Percentiles rank a stretch among this genome's conserved stretches.
Evolutionary conservation across 257 asterid genomes (phyloP).

Genomic region (Nicotiana sylvestris): DNA sequence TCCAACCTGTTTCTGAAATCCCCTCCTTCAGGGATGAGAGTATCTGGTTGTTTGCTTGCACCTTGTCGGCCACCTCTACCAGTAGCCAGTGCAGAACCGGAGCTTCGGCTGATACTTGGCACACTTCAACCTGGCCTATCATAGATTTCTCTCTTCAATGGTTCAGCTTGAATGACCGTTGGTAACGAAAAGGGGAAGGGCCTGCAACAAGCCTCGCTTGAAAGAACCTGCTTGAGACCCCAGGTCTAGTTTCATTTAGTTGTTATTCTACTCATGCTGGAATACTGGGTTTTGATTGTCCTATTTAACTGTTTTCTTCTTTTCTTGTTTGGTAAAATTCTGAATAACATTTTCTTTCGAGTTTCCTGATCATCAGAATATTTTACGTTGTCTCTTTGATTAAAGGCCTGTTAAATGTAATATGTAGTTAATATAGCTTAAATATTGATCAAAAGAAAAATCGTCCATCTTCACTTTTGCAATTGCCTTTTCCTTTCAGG

Average conservation of each 20-base stretch:
- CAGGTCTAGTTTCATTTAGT: slow-evolving; percentile 34
- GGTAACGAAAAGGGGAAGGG: slow-evolving; percentile 59
- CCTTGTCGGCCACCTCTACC: slow-evolving; percentile 25
- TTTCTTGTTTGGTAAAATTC: neutral
- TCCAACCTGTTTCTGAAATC: slow-evolving; percentile 52
- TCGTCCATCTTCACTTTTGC: neutral
- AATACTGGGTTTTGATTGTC: neutral
- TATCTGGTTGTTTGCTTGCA: slow-evolving; percentile 16
- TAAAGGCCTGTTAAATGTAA: neutral
- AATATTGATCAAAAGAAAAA: neutral
- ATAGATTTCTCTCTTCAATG: slow-evolving; percentile 39
- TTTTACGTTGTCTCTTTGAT: neutral
- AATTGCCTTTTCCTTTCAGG: neutral
- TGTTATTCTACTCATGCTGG: neutral
- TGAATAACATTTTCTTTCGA: neutral
- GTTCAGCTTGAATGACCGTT: slow-evolving; percentile 66
- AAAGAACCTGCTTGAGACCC: slow-evolving; percentile 65
- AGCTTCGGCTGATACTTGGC: slow-evolving; percentile 34
- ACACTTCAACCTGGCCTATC: slow-evolving; percentile 35
- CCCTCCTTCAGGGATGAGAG: slow-evolving; percentile 26
- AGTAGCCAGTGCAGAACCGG: slow-evolving; percentile 16
- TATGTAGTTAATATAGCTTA: neutral
- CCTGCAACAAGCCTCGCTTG: slow-evolving; percentile 52
- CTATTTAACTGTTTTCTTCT: neutral
- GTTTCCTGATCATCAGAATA: neutral